A percentile compares a stretch with the other conserved stretches of the same genome.
These are phyloP conservation scores for Pistacia atlantica DNA, from an alignment of 345 rosid genomes.

Conservation along the genomic window DNA sequence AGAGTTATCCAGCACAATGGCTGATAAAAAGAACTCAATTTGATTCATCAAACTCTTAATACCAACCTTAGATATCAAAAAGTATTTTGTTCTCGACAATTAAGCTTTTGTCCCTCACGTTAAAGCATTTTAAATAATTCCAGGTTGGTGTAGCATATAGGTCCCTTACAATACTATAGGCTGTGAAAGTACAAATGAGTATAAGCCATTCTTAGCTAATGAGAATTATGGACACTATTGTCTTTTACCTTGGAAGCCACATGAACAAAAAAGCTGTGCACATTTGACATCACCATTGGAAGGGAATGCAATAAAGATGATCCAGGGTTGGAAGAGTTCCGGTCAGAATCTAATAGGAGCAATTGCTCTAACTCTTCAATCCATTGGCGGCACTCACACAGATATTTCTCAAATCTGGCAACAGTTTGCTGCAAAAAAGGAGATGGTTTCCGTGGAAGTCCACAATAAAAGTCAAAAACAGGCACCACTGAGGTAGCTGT, in stretches of 20 bases:
- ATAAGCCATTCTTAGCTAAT: background rate
- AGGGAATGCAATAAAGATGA: conserved; percentile 78
- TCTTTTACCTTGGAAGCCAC: conserved; percentile 91
- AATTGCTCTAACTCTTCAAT: conserved; percentile 92
- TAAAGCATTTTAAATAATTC: background rate
- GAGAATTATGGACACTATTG: background rate
- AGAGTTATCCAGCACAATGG: background rate
- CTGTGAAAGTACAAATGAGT: conserved; percentile 1
- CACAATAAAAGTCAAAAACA: conserved; percentile 78
- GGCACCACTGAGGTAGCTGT: conserved; percentile 54
- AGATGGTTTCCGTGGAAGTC: conserved; percentile 90
- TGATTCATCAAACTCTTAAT: background rate
- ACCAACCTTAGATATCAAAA: background rate
- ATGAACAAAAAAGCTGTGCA: conserved; percentile 89
- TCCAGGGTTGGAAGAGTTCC: conserved; percentile 50
- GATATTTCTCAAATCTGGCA: conserved; percentile 84
- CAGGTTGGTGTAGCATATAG: background rate
- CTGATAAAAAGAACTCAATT: background rate
- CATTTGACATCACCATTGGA: conserved; percentile 89
- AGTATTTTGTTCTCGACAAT: background rate
- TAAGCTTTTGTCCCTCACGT: background rate
- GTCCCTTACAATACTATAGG: background rate
- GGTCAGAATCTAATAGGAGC: conserved; percentile 70
- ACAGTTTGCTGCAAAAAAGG: conserved; percentile 79
- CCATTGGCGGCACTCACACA: conserved; percentile 84